A percentile compares a stretch with the other conserved stretches of the same genome.
phyloP scores from a whole-genome alignment of 345 rosid genomes.

The Xanthoceras sorbifolium region DNA sequence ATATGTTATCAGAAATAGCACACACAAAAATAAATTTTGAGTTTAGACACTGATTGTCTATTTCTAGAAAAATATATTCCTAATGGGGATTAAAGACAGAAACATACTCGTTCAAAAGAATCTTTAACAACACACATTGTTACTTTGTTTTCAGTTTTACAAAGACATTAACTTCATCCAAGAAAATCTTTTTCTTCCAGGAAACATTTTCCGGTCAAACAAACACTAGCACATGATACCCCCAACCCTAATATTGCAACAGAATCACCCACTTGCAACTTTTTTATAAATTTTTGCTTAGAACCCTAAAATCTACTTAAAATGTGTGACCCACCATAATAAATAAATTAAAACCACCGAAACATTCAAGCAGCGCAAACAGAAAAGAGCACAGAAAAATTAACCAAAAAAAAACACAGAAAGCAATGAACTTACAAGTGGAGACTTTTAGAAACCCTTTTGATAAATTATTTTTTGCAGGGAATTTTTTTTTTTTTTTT shows the following conservation, averaged over 20 bases:
- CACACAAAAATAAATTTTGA: too few relatives aligned
- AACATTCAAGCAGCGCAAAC: neutral
- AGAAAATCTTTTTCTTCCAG: neutral
- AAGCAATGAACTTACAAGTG: too few relatives aligned
- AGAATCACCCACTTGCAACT: neutral
- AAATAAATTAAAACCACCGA: neutral
- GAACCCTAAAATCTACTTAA: neutral
- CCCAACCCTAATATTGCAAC: neutral
- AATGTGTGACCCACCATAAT: neutral
- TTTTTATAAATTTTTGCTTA: neutral
- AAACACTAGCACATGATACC: neutral
- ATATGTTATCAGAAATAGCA: too few relatives aligned
- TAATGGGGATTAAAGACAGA: neutral
- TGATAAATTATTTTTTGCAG: too few relatives aligned
- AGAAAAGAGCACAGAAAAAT: too few relatives aligned
- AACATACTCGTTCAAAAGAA: neutral
- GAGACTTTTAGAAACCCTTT: too few relatives aligned
- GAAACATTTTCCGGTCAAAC: slow-evolving; percentile 1
- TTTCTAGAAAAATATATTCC: too few relatives aligned
- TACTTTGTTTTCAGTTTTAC: neutral
- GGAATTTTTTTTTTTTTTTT: too few relatives aligned
- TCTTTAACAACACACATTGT: neutral
- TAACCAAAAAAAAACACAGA: too few relatives aligned
- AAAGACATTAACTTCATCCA: neutral
- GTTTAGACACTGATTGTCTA: too few relatives aligned